phyloP scores from a whole-genome alignment of 2,329 filamentous ascomycete species.

The Epichloe coenophiala region DNA sequence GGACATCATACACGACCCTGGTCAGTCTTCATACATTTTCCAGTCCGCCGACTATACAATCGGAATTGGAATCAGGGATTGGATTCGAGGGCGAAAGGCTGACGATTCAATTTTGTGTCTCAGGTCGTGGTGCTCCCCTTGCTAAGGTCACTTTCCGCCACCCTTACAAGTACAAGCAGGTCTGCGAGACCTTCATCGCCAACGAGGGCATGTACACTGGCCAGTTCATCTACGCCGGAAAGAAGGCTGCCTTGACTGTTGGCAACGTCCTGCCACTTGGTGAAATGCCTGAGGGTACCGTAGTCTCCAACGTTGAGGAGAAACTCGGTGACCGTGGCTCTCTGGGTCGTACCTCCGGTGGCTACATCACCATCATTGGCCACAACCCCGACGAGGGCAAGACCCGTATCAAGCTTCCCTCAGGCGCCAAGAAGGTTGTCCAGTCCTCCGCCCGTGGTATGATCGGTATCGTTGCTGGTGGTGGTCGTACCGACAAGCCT shows the following conservation, averaged over 20 bases:
- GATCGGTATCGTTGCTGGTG: constrained; percentile 98
- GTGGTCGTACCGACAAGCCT: constrained; percentile 99
- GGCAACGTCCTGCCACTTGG: constrained; percentile 93
- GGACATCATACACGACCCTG: constrained; percentile 98
- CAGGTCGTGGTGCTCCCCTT: constrained; percentile 84
- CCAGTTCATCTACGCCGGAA: constrained; percentile 99
- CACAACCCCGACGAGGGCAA: constrained; percentile 99
- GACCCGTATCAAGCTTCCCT: constrained; percentile 99
- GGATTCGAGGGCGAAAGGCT: constrained; percentile 7
- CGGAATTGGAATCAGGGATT: background rate
- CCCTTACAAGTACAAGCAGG: constrained; percentile 95
- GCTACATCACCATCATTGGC: constrained; percentile 97
- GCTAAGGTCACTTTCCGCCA: constrained; percentile 95
- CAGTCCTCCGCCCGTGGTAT: constrained; percentile 87
- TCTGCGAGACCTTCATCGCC: constrained; percentile 99
- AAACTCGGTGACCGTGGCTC: constrained; percentile 94
- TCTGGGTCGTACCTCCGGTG: constrained; percentile 92
- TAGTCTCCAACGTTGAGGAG: constrained; percentile 98
- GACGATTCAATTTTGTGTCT: constrained; percentile 11
- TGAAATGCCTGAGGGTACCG: constrained; percentile 96
- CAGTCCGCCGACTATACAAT: background rate
- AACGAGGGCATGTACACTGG: constrained; percentile 99
- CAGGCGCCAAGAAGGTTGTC: constrained; percentile 97
- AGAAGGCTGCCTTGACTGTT: constrained; percentile 93
- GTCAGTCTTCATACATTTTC: constrained; percentile 25